Base-by-base conservation (phyloP, 768 basidiomycete genomes). In the Lyophyllum atratum region DNA sequence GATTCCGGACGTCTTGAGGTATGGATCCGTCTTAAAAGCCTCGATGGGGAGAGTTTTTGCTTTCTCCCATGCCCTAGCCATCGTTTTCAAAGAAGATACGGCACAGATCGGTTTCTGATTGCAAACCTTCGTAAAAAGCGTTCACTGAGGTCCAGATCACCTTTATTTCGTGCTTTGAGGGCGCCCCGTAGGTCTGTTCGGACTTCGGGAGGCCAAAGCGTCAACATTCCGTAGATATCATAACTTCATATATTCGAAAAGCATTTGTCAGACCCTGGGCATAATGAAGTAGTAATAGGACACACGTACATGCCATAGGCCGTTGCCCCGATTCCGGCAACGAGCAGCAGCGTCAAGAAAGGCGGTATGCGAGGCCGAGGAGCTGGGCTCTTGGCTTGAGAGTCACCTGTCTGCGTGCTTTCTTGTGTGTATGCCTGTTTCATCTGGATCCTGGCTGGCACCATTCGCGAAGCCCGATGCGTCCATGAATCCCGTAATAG, bases 1-100 rank as follows among this genome's bases (percentile, higher is more conserved):
- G 12, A 91, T 82, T 3, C 89, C 89, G 0, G 87, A 83, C 0
- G 82, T 72, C 67, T 90, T 91, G 54, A 90, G 78, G 54, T 85
- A 79, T 0, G 87, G 84, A 19, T 81, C 74, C 2, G 76, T 55
- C 11, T 68, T 70, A 56, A 80, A 74, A 17, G 60, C 55, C 6
- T 74, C 69, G 21, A 73, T 54, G 5, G 76, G 79, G 4, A 87
- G 75, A 0, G 67, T 60, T 55, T 79, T 74, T 1, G 85, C 79
- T 1, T 76, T 82, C 26, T 84, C 72, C 73, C 80, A 85, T 33
- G 87, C 86, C 21, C 85, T 87, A 58, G 40, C 60, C 54, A 62
- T 49, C 64, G 44, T 49, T 37, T 34, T 64, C 21, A 64, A 37
- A 60, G 51, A 15, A 49, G 28, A 44, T 8, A 25, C 21, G 8